A percentile compares a stretch with the other conserved stretches of the same genome.
Conservation (phyloP, 2,329 filamentous ascomycete species). For the Davidsoniella virescens region DNA sequence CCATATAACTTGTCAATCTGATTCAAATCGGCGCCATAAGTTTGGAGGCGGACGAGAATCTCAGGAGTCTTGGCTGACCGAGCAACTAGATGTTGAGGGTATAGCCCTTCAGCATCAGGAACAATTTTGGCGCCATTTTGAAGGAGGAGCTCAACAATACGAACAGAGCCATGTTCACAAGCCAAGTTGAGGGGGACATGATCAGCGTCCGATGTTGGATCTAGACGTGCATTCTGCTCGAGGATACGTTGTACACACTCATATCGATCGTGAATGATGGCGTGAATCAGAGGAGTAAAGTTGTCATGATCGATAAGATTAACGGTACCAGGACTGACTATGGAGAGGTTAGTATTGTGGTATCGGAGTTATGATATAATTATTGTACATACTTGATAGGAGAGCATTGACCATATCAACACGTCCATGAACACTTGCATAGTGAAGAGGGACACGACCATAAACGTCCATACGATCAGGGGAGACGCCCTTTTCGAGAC, state of each 20-base stretch:
- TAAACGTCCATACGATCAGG: constrained; percentile 79
- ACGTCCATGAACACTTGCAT: constrained; percentile 87
- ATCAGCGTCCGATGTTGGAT: constrained; percentile 71
- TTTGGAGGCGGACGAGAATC: constrained; percentile 62
- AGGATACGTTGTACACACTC: constrained; percentile 68
- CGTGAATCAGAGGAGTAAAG: constrained; percentile 88
- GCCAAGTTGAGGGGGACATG: constrained; percentile 90
- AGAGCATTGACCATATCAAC: constrained; percentile 68
- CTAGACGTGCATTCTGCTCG: constrained; percentile 62
- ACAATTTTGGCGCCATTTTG: constrained; percentile 66
- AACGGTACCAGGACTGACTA: constrained; percentile 57
- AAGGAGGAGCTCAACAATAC: constrained; percentile 72
- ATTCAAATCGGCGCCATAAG: constrained; percentile 77
- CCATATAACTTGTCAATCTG: constrained; percentile 92
- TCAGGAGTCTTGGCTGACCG: constrained; percentile 70
- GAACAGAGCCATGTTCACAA: constrained; percentile 78
- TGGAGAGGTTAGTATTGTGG: background rate
- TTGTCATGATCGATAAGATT: constrained; percentile 90
- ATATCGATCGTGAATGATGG: constrained; percentile 75
- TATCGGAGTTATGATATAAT: constrained; percentile 11
- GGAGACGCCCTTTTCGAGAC: constrained; percentile 59
- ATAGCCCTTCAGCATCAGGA: constrained; percentile 91
- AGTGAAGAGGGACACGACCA: constrained; percentile 81
- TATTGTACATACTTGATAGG: constrained; percentile 36
- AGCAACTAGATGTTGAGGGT: constrained; percentile 91